phyloP scores from a whole-genome alignment of 2,329 filamentous ascomycete species.

The Colletotrichum liaoningense region DNA sequence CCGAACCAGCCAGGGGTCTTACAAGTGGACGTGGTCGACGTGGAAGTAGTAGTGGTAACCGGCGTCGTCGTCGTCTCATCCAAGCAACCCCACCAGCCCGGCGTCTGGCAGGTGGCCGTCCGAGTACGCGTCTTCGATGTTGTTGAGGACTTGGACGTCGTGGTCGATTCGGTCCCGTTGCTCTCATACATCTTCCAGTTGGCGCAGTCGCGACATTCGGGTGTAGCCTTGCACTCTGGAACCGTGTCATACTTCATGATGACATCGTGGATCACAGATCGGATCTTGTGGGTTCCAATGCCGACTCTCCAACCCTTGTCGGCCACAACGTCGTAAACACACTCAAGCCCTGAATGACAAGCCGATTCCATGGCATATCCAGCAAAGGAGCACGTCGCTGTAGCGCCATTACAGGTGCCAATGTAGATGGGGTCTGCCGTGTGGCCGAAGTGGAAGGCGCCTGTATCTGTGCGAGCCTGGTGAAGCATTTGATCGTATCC shows the following conservation, averaged over 20 bases:
- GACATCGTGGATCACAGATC: conserved; percentile 87
- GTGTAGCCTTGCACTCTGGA: conserved; percentile 79
- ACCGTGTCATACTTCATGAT: conserved; percentile 85
- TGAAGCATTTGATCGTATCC: conserved; percentile 78
- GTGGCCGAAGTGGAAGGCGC: conserved; percentile 91
- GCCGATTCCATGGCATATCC: conserved; percentile 93
- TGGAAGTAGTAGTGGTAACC: conserved; percentile 56
- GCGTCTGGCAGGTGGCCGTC: conserved; percentile 89
- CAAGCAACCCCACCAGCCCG: conserved; percentile 90
- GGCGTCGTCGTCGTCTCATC: conserved; percentile 69
- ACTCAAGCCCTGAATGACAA: conserved; percentile 91
- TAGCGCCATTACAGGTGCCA: conserved; percentile 91
- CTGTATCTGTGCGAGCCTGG: conserved; percentile 78
- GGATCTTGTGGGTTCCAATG: conserved; percentile 91
- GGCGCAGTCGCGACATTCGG: conserved; percentile 88
- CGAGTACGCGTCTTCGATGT: conserved; percentile 72
- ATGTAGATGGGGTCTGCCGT: conserved; percentile 96
- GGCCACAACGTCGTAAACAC: conserved; percentile 90
- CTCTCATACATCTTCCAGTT: conserved; percentile 96
- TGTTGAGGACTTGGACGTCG: conserved; percentile 67
- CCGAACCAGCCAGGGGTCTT: conserved; percentile 75
- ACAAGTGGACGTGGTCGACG: conserved; percentile 66
- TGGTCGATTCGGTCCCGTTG: conserved; percentile 84
- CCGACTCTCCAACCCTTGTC: conserved; percentile 94
- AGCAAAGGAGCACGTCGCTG: conserved; percentile 88